These are phyloP conservation scores for Penicillium subrubescens DNA, from an alignment of 495 filamentous ascomycete species.

Conservation along the genomic window DNA sequence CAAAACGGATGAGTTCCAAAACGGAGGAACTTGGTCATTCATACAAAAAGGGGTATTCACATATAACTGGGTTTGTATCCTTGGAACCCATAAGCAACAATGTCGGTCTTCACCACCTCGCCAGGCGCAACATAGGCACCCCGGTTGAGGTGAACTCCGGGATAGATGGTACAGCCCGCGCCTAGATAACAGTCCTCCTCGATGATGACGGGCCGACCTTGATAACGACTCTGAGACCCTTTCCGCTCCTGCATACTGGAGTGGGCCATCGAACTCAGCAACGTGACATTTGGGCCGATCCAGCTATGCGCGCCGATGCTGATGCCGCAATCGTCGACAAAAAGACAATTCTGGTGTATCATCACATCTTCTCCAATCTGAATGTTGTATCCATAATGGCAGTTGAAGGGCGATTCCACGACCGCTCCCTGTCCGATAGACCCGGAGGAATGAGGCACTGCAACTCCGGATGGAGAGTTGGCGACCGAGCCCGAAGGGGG, in stretches of 20 bases:
- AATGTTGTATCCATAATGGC: slow-evolving; percentile 96
- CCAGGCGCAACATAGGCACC: slow-evolving; percentile 50
- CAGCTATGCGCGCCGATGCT: slow-evolving; percentile 76
- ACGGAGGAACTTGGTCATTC: not conserved
- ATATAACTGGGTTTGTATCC: slow-evolving; percentile 49
- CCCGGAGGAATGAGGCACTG: slow-evolving; percentile 45
- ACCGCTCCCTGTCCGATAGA: slow-evolving; percentile 73
- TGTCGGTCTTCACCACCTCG: slow-evolving; percentile 48
- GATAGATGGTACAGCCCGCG: slow-evolving; percentile 79
- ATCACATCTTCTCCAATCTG: slow-evolving; percentile 82
- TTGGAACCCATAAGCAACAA: slow-evolving; percentile 48
- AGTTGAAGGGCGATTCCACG: slow-evolving; percentile 88
- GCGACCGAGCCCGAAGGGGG: slow-evolving; percentile 47
- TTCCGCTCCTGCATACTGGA: slow-evolving; percentile 75
- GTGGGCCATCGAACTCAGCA: slow-evolving; percentile 75
- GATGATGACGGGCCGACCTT: slow-evolving; percentile 74
- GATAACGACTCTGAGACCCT: slow-evolving; percentile 71
- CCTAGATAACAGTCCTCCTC: slow-evolving; percentile 91
- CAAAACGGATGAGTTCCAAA: not conserved
- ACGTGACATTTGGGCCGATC: slow-evolving; percentile 86
- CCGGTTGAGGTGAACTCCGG: slow-evolving; percentile 48
- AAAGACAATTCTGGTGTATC: slow-evolving; percentile 83
- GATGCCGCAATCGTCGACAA: slow-evolving; percentile 76
- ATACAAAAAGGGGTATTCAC: slow-evolving; percentile 26
- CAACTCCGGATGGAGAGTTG: slow-evolving; percentile 48